phyloP scores from a whole-genome alignment of 495 filamentous ascomycete species.

The Mycothermus thermophilus region DNA sequence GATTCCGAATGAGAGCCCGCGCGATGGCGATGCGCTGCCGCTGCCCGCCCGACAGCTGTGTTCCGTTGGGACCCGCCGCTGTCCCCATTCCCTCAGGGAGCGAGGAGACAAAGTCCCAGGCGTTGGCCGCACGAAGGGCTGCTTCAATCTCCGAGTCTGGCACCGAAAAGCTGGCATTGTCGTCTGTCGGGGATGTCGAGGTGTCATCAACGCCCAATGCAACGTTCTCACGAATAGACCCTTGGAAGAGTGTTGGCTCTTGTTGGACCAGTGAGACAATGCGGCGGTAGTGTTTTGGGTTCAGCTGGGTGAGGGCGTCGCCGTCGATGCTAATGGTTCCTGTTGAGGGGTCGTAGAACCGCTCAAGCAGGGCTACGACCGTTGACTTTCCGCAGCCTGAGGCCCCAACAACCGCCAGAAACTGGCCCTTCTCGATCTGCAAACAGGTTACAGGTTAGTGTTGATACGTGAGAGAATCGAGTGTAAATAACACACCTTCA shows the following conservation, averaged over 20 bases:
- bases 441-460: background rate
- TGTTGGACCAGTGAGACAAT: constrained; percentile 18
- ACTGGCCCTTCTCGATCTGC: constrained; percentile 53
- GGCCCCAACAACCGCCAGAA: constrained; percentile 48
- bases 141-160: constrained; percentile 26
- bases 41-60: constrained; percentile 60
- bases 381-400: constrained; percentile 20
- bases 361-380: constrained; percentile 42
- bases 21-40: constrained; percentile 65
- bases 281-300: constrained; percentile 30
- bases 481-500: constrained; percentile 25
- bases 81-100: constrained; percentile 47
- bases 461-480: constrained; percentile 14
- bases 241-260: constrained; percentile 31
- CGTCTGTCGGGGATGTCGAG: constrained; percentile 4
- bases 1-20: constrained; percentile 56
- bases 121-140: constrained; percentile 46
- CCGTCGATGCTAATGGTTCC: constrained; percentile 40
- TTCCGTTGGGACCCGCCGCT: constrained; percentile 43
- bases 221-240: constrained; percentile 46
- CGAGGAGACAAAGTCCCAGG: constrained; percentile 45
- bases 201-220: constrained; percentile 29
- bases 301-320: constrained; percentile 23
- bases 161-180: constrained; percentile 14
- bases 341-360: constrained; percentile 44